These are phyloP conservation scores for Fusarium euwallaceae DNA, from an alignment of 2,329 filamentous ascomycete genomes.

Conservation along the genomic window DNA sequence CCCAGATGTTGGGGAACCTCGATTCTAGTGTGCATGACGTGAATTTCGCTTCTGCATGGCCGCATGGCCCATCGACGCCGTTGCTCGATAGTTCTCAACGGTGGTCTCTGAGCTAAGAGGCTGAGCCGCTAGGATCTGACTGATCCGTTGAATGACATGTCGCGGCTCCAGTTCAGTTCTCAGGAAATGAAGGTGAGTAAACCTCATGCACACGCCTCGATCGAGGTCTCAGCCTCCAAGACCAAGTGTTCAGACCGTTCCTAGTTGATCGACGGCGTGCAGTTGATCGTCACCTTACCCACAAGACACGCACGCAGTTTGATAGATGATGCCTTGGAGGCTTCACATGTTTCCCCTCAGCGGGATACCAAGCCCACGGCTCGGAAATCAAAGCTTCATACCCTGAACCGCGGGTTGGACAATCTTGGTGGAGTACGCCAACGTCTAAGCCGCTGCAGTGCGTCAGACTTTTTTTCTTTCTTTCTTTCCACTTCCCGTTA, in stretches of 20 bases:
- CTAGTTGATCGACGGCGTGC: conserved; percentile 2
- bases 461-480: neutral
- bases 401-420: neutral
- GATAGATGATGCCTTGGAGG: neutral
- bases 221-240: neutral
- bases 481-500: neutral
- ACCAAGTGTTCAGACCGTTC: neutral
- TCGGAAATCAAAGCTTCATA: neutral
- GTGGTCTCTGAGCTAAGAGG: conserved; percentile 3
- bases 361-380: neutral
- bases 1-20: conserved; percentile 11
- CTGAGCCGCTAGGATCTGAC: conserved; percentile 25
- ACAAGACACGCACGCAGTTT: neutral
- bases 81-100: conserved; percentile 31
- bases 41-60: conserved; percentile 39
- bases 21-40: conserved; percentile 19
- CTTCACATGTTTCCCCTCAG: neutral
- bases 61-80: conserved; percentile 16
- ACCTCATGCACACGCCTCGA: conserved; percentile 24
- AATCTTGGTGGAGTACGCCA: neutral
- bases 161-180: neutral
- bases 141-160: conserved; percentile 2
- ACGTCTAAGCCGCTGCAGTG: neutral
- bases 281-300: neutral
- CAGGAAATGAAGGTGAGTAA: conserved; percentile 4